Evolutionary conservation across 345 rosid species (phyloP).

Genomic region (Draba incana): DNA sequence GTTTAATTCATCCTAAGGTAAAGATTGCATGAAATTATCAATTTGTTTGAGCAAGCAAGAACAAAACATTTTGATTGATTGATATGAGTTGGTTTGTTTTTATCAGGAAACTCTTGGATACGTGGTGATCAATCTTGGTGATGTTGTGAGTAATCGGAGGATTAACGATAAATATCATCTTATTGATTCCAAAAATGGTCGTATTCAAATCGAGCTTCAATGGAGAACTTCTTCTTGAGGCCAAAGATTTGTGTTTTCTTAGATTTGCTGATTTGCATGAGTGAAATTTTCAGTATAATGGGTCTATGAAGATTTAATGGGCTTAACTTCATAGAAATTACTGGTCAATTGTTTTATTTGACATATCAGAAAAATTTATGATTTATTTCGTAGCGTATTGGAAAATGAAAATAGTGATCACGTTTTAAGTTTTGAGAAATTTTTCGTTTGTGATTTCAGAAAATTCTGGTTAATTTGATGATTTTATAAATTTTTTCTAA

Average conservation of each 20-base stretch:
- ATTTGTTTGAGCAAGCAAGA: neutral
- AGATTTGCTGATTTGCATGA: neutral
- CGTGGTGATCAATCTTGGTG: slow-evolving; percentile 60
- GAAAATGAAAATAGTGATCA: neutral
- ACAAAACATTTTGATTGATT: slow-evolving; percentile 13
- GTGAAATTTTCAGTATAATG: neutral
- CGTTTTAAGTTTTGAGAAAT: neutral
- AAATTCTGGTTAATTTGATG: neutral
- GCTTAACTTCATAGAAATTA: slow-evolving; percentile 2
- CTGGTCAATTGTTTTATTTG: neutral
- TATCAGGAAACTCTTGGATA: slow-evolving; percentile 76
- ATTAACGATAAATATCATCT: slow-evolving; percentile 85
- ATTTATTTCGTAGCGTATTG: neutral
- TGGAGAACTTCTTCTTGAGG: slow-evolving; percentile 73
- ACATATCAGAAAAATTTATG: neutral
- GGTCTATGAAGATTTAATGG: neutral
- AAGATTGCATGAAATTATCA: no score
- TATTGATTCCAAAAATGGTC: slow-evolving; percentile 87
- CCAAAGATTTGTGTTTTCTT: slow-evolving; percentile 12
- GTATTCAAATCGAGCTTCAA: slow-evolving; percentile 77
- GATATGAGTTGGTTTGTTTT: slow-evolving; percentile 4
- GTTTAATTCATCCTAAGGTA: slow-evolving; percentile 87
- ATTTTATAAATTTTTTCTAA: neutral
- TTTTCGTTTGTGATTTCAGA: neutral
- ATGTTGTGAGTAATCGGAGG: slow-evolving; percentile 76